Evolutionary conservation across 163 green algal genomes (phyloP), one percentile per base, ranked within the genome.

Genomic region (Chloromonas sp.): DNA sequence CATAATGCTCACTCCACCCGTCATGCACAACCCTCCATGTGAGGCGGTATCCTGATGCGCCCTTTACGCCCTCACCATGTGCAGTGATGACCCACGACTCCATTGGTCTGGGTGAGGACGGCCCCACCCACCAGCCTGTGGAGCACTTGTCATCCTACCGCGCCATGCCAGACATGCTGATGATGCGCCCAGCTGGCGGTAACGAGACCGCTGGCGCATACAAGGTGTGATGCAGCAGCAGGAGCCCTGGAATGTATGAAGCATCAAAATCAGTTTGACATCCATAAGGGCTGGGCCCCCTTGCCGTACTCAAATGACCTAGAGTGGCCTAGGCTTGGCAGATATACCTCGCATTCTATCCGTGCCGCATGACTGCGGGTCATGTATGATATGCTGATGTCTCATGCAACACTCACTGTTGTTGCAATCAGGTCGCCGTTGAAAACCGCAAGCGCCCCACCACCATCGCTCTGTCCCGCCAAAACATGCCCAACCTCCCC

Each of bases 71-170:
- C 36, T 36, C 36, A 36, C 36, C 36, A 36, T 36, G 66, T 58
- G 79, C 79, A 83, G 96, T 99, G 60, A 98, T 98, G 94, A 99
- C 97, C 60, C 97, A 99, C 93, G 97, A 99, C 93, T 99, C 96
- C 82, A 99, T 99, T 88, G 97, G 97, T 87, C 94, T 99, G 85
- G 97, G 97, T 81, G 97, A 99, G 95, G 97, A 99, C 87, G 97
- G 97, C 89, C 97, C 97, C 87, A 99, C 97, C 82, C 97, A 99
- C 87, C 95, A 98, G 95, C 95, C 97, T 14, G 91, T 99, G 71
- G 97, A 99, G 96, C 97, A 99, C 91, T 92, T 99, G 88, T 94
- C 96, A n/a, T 97, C 92, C 79, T 99, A 99, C 96, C 95, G 97
- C 86, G 95, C 95, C 86, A 99, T 99, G 97, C 97, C 97, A 91